phyloP scores from a whole-genome alignment of 2,329 filamentous ascomycete genomes.

The Aulographum hederae region DNA sequence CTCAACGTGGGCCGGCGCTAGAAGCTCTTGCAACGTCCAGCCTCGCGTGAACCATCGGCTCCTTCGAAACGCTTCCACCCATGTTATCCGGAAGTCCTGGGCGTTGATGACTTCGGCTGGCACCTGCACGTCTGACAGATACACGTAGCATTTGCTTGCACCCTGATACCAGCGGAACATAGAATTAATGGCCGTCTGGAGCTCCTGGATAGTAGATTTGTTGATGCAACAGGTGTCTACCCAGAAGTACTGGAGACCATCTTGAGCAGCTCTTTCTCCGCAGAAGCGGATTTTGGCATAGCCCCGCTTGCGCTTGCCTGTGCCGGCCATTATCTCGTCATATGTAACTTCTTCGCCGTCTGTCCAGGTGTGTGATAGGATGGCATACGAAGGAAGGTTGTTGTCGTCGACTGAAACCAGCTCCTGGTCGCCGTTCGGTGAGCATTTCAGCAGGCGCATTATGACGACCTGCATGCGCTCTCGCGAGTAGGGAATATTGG shows the following conservation, averaged over 20 bases:
- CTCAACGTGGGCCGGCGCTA: constrained; percentile 8
- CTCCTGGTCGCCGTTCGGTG: constrained; percentile 7
- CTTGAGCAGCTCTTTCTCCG: constrained; percentile 3
- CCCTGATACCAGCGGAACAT: constrained; percentile 16
- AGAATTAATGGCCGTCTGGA: constrained; percentile 15
- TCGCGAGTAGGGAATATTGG: constrained; percentile 3
- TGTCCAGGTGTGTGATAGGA: constrained; percentile 6
- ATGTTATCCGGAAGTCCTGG: constrained; percentile 2
- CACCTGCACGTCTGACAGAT: constrained; percentile 11
- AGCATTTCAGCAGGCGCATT: constrained; percentile 9
- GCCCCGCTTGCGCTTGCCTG: constrained; percentile 3
- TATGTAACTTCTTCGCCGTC: constrained; percentile 5
- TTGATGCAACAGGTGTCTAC: constrained; percentile 22
- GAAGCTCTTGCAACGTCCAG: constrained; percentile 9
- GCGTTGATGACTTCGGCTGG: background rate
- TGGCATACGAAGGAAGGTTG: constrained; percentile 5
- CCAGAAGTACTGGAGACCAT: constrained; percentile 14
- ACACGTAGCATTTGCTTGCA: constrained; percentile 17
- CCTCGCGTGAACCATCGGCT: constrained; percentile 8
- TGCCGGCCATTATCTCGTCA: constrained; percentile 1
- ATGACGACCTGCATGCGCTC: constrained; percentile 2
- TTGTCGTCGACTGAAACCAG: constrained; percentile 7
- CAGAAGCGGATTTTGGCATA: constrained; percentile 5
- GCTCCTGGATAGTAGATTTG: constrained; percentile 16
- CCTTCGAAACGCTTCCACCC: constrained; percentile 6